Conservation (phyloP, 306 rosid species). For the Inga laurina region DNA sequence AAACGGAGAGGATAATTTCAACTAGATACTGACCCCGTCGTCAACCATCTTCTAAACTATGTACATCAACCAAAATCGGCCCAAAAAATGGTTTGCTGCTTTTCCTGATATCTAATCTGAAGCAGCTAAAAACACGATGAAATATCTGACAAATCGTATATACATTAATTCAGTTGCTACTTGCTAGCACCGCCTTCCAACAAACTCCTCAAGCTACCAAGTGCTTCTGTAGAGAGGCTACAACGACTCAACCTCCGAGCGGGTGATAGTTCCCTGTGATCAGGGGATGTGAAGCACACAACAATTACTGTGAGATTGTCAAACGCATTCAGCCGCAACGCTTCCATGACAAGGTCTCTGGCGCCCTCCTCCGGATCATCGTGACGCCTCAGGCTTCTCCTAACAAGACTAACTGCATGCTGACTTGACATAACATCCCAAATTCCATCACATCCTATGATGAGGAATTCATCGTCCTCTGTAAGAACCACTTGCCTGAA, state of each 20-base stretch:
- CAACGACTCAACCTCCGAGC: slow-evolving; percentile 63
- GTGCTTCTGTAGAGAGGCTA: slow-evolving; percentile 84
- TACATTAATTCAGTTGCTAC: slow-evolving; percentile 52
- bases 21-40: slow-evolving; percentile 38
- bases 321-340: slow-evolving; percentile 67
- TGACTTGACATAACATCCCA: slow-evolving; percentile 97
- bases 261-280: slow-evolving; percentile 45
- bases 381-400: slow-evolving; percentile 73
- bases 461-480: slow-evolving; percentile 92
- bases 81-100: slow-evolving; percentile 64
- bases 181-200: slow-evolving; percentile 63
- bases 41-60: slow-evolving; percentile 40
- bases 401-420: slow-evolving; percentile 79
- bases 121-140: slow-evolving; percentile 56
- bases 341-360: slow-evolving; percentile 83
- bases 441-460: slow-evolving; percentile 93
- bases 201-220: slow-evolving; percentile 75
- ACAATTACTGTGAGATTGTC: slow-evolving; percentile 87
- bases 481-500: slow-evolving; percentile 64
- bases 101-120: slow-evolving; percentile 44
- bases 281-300: slow-evolving; percentile 67
- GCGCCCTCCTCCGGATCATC: slow-evolving; percentile 81
- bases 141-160: slow-evolving; percentile 9
- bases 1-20: slow-evolving; percentile 27
- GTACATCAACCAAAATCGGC: slow-evolving; percentile 47